Percentiles rank a stretch among this genome's conserved stretches.
These are phyloP conservation scores for Fusarium sp. DNA, from an alignment of 2,329 filamentous ascomycete genomes.

Conservation along the genomic window DNA sequence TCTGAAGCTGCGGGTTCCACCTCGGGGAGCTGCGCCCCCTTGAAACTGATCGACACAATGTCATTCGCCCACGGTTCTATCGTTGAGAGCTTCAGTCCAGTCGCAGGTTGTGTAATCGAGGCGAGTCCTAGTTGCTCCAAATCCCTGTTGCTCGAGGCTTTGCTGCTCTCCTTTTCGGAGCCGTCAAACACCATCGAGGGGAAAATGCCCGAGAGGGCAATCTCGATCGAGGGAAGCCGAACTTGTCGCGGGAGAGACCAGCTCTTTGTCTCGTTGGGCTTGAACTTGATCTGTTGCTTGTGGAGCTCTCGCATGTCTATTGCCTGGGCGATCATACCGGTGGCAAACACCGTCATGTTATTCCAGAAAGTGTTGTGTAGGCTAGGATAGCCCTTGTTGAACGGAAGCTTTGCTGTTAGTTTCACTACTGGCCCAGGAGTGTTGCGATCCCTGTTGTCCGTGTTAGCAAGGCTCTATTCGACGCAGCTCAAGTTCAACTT, in stretches of 20 bases:
- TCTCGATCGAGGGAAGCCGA: constrained; percentile 60
- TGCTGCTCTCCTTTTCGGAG: constrained; percentile 30
- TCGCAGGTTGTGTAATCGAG: constrained; percentile 38
- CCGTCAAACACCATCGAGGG: constrained; percentile 50
- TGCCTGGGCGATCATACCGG: constrained; percentile 64
- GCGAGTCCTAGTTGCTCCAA: constrained; percentile 36
- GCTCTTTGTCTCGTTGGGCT: constrained; percentile 49
- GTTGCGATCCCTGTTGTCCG: constrained; percentile 41
- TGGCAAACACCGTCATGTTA: constrained; percentile 62
- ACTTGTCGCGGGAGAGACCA: constrained; percentile 57
- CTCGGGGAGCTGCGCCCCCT: constrained; percentile 53
- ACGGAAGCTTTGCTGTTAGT: constrained; percentile 56
- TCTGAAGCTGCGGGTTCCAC: constrained; percentile 25
- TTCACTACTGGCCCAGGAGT: constrained; percentile 41
- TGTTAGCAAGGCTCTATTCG: constrained; percentile 29
- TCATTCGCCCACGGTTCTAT: constrained; percentile 69
- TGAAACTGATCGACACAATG: constrained; percentile 69
- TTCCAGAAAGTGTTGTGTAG: constrained; percentile 64
- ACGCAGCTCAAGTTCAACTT: constrained; percentile 44
- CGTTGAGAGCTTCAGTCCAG: constrained; percentile 30
- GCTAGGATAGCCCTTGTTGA: constrained; percentile 58
- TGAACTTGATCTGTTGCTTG: constrained; percentile 56
- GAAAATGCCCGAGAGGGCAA: constrained; percentile 62
- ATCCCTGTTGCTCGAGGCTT: constrained; percentile 1
- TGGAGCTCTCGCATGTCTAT: constrained; percentile 63